Conservation (phyloP, 2,329 filamentous ascomycete genomes). For the Penicillium griseofulvum region DNA sequence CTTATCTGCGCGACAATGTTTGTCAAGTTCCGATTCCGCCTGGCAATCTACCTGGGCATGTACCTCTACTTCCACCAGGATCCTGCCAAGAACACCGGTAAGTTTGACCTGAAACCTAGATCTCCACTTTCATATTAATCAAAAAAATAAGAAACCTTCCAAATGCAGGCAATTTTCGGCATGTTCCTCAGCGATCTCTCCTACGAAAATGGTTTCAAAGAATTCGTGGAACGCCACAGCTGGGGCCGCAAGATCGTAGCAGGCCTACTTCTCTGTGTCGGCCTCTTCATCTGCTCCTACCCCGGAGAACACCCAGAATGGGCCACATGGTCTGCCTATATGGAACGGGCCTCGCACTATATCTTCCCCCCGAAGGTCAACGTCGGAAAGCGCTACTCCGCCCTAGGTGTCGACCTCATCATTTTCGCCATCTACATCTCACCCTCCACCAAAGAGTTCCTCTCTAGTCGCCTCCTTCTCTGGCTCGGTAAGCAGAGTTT, state of each 20-base stretch:
- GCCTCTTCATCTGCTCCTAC: conserved; percentile 52
- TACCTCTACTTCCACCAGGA: conserved; percentile 52
- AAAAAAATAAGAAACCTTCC: conserved; percentile 51
- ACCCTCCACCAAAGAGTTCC: conserved; percentile 48
- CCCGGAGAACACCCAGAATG: conserved; percentile 53
- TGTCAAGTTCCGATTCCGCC: conserved; percentile 49
- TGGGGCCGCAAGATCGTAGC: conserved; percentile 40
- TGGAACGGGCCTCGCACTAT: conserved; percentile 42
- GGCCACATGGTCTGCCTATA: conserved; percentile 49
- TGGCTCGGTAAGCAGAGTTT: conserved; percentile 58
- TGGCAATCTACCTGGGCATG: conserved; percentile 47
- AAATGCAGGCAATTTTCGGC: conserved; percentile 52
- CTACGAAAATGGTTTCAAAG: conserved; percentile 47
- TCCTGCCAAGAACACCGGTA: conserved; percentile 47
- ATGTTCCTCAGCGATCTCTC: conserved; percentile 54
- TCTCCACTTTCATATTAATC: neutral
- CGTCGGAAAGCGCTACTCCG: conserved; percentile 47
- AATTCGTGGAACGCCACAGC: conserved; percentile 45
- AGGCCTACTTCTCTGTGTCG: conserved; percentile 40
- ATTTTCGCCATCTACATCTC: conserved; percentile 54
- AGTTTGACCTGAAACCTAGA: conserved; percentile 7
- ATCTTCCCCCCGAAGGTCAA: conserved; percentile 49
- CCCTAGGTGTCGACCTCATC: conserved; percentile 50
- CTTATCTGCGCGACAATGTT: conserved; percentile 45
- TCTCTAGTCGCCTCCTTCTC: conserved; percentile 51